Percentiles rank a stretch among this genome's conserved stretches.
Conservation (phyloP, 1,284 basidiomycete genomes). For the Heimioporus retisporus region DNA sequence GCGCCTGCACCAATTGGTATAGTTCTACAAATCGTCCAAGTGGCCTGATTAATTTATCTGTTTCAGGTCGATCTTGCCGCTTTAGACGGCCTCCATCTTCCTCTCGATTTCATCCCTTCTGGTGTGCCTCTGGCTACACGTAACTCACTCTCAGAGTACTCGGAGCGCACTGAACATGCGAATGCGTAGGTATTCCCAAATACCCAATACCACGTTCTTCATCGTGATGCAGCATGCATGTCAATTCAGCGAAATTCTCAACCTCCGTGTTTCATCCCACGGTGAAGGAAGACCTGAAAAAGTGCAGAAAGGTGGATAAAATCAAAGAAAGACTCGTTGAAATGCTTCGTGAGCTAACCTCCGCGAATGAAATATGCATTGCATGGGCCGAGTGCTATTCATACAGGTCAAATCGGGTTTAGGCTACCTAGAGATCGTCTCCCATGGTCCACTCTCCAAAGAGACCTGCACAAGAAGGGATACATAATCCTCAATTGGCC, state of each 20-base stretch:
- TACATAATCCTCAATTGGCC: slow-evolving; percentile 11
- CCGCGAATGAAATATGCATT: neutral
- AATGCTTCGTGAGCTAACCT: slow-evolving; percentile 6
- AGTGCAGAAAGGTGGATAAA: neutral
- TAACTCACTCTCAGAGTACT: too few species aligned
- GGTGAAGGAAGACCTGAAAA: neutral
- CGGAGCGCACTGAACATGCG: neutral
- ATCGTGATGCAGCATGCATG: neutral
- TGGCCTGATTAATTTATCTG: too few species aligned
- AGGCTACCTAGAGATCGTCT: neutral
- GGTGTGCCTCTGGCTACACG: neutral
- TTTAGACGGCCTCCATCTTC: neutral
- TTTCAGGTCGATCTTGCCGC: neutral
- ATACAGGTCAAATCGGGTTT: neutral
- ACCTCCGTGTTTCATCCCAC: neutral
- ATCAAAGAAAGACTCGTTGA: neutral
- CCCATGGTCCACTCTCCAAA: slow-evolving; percentile 8
- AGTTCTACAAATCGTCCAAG: neutral
- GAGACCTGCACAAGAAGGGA: neutral
- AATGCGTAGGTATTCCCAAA: neutral
- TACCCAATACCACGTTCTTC: too few species aligned
- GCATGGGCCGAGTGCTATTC: too few species aligned
- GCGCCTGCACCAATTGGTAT: neutral
- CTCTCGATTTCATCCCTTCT: neutral
- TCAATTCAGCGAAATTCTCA: neutral